phyloP scores from a whole-genome alignment of 345 rosid genomes.

The Gossypium herbaceum region DNA sequence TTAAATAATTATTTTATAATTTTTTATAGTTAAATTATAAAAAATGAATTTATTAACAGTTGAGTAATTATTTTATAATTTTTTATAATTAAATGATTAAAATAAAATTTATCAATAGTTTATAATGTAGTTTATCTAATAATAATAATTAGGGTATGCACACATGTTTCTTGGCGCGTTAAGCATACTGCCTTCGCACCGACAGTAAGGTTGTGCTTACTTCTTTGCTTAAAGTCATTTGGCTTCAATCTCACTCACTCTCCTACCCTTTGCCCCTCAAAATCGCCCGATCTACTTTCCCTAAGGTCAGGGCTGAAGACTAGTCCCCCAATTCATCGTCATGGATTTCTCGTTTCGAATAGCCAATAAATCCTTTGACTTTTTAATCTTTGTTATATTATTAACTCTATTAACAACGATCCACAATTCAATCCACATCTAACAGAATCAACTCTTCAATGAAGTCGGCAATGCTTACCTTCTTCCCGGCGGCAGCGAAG shows the following conservation, averaged over 20 bases:
- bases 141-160: not conserved
- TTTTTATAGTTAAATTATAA: too few species aligned
- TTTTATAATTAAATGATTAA: too few species aligned
- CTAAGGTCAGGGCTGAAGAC: conserved; percentile 1
- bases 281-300: conserved; percentile 23
- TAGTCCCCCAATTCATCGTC: conserved; percentile 11
- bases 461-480: conserved; percentile 87
- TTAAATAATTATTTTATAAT: too few species aligned
- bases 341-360: conserved; percentile 35
- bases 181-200: not conserved
- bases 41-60: too few species aligned
- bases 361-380: not conserved
- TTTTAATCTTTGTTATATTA: conserved; percentile 24
- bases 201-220: not conserved
- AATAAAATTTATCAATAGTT: too few species aligned
- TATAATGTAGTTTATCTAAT: too few species aligned
- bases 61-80: too few species aligned
- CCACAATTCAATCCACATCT: conserved; percentile 66
- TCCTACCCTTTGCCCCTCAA: conserved; percentile 4
- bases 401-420: conserved; percentile 19
- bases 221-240: not conserved
- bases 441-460: conserved; percentile 51
- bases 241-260: conserved; percentile 14
- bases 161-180: conserved; percentile 5
- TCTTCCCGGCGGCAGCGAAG: conserved; percentile 97